These are phyloP conservation scores for Parathielavia appendiculata DNA, from an alignment of 495 filamentous ascomycete genomes.

Conservation along the genomic window DNA sequence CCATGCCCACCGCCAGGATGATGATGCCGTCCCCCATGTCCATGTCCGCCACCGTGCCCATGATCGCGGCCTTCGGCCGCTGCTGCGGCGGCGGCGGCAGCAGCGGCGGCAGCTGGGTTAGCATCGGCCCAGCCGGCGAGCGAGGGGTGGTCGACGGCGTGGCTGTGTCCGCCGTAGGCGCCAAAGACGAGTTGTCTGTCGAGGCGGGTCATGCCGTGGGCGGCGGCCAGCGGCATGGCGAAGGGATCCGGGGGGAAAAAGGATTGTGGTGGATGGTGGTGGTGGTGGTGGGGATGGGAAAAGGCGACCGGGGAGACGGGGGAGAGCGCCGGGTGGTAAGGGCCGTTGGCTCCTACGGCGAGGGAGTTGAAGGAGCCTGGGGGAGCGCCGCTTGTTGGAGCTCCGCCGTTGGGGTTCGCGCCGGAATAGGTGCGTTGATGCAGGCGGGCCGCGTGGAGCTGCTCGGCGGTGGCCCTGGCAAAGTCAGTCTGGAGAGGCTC, in stretches of 20 bases:
- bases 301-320: slow-evolving; percentile 44
- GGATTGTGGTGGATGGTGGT: slow-evolving; percentile 29
- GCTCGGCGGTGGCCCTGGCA: slow-evolving; percentile 26
- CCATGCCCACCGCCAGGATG: background rate
- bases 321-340: slow-evolving; percentile 41
- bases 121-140: slow-evolving; percentile 25
- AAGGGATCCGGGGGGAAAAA: slow-evolving; percentile 47
- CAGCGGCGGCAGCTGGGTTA: background rate
- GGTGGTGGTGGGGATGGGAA: slow-evolving; percentile 32
- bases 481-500: slow-evolving; percentile 43
- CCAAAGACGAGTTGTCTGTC: slow-evolving; percentile 76
- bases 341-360: slow-evolving; percentile 35
- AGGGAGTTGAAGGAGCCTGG: slow-evolving; percentile 39
- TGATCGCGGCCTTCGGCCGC: background rate
- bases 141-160: slow-evolving; percentile 19
- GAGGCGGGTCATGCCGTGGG: slow-evolving; percentile 54
- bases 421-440: slow-evolving; percentile 40
- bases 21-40: background rate
- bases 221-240: slow-evolving; percentile 30
- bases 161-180: slow-evolving; percentile 52
- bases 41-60: slow-evolving; percentile 10
- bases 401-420: slow-evolving; percentile 14
- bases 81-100: background rate
- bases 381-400: background rate
- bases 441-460: slow-evolving; percentile 33